Conservation (phyloP, 768 basidiomycete species). For the Collybia mongolica region DNA sequence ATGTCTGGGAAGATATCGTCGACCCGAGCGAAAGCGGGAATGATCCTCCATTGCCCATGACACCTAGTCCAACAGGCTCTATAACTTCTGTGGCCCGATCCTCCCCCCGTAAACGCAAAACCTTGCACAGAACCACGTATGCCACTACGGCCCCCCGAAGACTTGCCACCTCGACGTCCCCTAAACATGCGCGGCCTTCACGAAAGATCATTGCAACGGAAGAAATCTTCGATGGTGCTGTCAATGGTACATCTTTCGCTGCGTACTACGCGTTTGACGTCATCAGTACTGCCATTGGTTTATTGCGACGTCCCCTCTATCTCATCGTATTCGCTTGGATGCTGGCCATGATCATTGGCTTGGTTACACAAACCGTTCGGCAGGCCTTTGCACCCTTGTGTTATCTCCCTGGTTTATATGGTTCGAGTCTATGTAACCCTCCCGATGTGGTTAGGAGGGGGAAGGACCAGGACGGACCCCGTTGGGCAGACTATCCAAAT, state of each 20-base stretch:
- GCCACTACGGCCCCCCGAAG: constrained; percentile 19
- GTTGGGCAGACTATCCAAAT: constrained; percentile 60
- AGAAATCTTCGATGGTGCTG: constrained; percentile 25
- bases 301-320: constrained; percentile 56
- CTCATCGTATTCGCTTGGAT: constrained; percentile 51
- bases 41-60: constrained; percentile 6
- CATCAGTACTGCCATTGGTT: constrained; percentile 40
- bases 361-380: constrained; percentile 42
- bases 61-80: constrained; percentile 8
- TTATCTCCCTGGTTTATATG: constrained; percentile 57
- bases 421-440: constrained; percentile 39
- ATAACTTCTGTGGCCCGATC: constrained; percentile 7
- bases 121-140: constrained; percentile 17
- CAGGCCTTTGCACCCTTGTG: constrained; percentile 58
- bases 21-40: constrained; percentile 16
- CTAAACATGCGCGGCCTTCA: constrained; percentile 3
- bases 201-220: constrained; percentile 20
- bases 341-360: constrained; percentile 41
- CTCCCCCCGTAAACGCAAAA: constrained; percentile 29
- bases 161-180: constrained; percentile 7
- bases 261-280: constrained; percentile 47
- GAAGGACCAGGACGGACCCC: constrained; percentile 20
- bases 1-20: constrained; percentile 32
- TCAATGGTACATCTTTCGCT: constrained; percentile 25
- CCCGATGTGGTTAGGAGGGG: constrained; percentile 5